Base-by-base conservation (phyloP, 345 rosid species). In the Syzygium aromaticum region DNA sequence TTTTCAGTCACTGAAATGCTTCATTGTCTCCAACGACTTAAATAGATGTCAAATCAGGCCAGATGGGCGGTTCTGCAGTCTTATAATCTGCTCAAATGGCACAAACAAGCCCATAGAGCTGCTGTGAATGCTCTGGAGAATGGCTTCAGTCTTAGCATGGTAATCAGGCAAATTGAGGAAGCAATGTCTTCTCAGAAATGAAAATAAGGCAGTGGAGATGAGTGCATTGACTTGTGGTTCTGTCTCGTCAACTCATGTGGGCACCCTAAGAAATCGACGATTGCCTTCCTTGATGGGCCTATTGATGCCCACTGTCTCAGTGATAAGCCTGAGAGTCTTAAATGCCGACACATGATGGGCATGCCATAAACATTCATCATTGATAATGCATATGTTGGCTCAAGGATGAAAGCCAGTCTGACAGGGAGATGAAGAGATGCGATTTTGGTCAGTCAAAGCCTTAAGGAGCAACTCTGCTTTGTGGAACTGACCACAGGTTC, bases 21-120 rank as follows among this genome's bases (percentile, higher is more conserved):
- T 49, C 57, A 40, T 57, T 19, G 19, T 54, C 57, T 85, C 86
- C 64, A 38, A 77, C 86, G 5, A 30, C 84, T 86, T 78, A 86
- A 77, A n/a, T 89, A 97, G 98, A 97, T 96, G 99, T 94, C 98
- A n/a, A 97, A 97, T 94, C 98, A 94, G 92, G 99, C 99, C 28
- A 94, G 99, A 88, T 96, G 98, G 98, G 90, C 98, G 7, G 95
- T 96, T 89, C 87, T 95, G 64, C 99, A 96, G 90, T 92, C 99
- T 10, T 97, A 95, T 88, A 97, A 97, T 88, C 95, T 97, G 84
- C 95, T 97, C 88, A 97, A 94, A 89, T 97, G 98, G 98, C 96
- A 97, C 84, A 94, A 86, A 89, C 88, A 88, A 5, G 98, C 98
- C 84, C 99, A 97, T 90, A 89, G 90, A 33, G 97, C 96, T 63